Conservation (phyloP, 306 rosid genomes). For the Fragaria iinumae region DNA sequence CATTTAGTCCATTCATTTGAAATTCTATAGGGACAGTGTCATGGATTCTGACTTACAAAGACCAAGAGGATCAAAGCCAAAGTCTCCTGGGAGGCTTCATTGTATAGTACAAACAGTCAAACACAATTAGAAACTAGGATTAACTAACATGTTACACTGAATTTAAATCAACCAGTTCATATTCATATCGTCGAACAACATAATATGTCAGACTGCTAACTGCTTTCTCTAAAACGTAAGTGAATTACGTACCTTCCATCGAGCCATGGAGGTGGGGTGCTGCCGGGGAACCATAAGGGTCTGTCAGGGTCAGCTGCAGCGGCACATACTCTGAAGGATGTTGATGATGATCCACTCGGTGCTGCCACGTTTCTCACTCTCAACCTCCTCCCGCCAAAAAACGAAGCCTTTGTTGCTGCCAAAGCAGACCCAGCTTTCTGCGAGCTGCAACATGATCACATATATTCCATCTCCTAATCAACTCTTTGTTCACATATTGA, state of each 20-base stretch:
- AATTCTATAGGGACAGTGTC: background rate
- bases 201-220: background rate
- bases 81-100: constrained; percentile 73
- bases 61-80: constrained; percentile 81
- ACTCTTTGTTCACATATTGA: background rate
- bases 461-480: background rate
- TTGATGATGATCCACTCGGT: constrained; percentile 13
- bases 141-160: background rate
- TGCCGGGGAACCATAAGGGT: constrained; percentile 79
- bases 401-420: constrained; percentile 42
- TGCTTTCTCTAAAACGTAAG: background rate
- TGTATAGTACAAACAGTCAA: background rate
- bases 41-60: constrained; percentile 39
- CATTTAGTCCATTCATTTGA: too few species aligned
- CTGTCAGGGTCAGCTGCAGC: constrained; percentile 59
- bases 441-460: constrained; percentile 39
- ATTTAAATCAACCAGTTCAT: background rate
- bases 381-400: constrained; percentile 52
- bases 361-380: constrained; percentile 37
- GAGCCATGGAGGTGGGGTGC: constrained; percentile 73
- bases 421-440: constrained; percentile 39
- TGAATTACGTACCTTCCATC: constrained; percentile 42
- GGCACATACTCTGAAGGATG: constrained; percentile 33
- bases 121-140: background rate
- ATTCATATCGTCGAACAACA: background rate